Base-by-base conservation (phyloP, 306 rosid species). In the Rosa persica region DNA sequence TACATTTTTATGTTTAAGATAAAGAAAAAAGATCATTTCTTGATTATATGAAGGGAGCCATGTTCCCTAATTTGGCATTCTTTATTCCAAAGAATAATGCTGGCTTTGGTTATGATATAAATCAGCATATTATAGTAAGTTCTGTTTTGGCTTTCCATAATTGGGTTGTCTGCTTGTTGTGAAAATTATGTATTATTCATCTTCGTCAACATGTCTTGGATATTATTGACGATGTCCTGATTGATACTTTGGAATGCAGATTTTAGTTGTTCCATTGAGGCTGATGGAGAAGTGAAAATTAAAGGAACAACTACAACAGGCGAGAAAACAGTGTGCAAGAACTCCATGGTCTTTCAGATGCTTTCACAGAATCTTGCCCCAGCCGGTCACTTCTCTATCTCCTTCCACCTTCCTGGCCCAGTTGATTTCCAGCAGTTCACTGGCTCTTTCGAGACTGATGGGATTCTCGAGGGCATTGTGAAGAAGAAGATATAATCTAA, bases 331-430 rank as follows among this genome's bases (percentile, higher is more conserved):
- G 90, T 92, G 2, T 79, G 87, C 83, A 92, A 87, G 83, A 78
- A 87, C 80, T 89, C 93, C 17, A 90, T 89, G 62, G 86, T 84
- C 76, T 94, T 94, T 88, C 85, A 89, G 82, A 92, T 94, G 97
- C 90, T 86, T 69, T 84, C 92, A 8, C 90, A 76, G 11, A 94
- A 92, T 79, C 93, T 92, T 36, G 87, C 96, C 72, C 94, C 92
- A 6, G 92, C 96, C 2, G 97, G 97, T 15, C 81, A 89, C 77
- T 90, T 92, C 84, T 85, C 97, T 12, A 61, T 89, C 81, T 30
- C 93, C 8, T 88, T 94, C 86, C 89, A 83, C 90, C 87, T 92
- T 66, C 94, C 97, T 6, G 96, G 98, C 60, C 93, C 94, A 1
- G 96, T 94, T 78, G 89, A 90, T 85, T 87, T 83, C 30, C 86